phyloP scores from a whole-genome alignment of 305 asterid species.

The Salvia sclarea region DNA sequence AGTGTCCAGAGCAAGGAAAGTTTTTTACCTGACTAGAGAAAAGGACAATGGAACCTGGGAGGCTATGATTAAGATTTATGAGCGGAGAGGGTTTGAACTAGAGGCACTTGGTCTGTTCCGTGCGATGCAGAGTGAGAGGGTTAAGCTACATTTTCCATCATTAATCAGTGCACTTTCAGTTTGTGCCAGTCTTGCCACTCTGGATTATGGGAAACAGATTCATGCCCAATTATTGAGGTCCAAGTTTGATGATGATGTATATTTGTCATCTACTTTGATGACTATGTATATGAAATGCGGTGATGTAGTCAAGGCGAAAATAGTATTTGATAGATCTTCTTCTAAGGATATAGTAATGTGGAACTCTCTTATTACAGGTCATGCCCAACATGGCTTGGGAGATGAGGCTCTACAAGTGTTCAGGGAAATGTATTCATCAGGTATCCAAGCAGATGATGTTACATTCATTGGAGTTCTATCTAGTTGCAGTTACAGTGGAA shows the following conservation, averaged over 20 bases:
- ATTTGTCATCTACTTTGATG: constrained; percentile 52
- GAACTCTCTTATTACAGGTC: constrained; percentile 71
- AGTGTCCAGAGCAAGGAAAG: constrained; percentile 48
- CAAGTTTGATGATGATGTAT: constrained; percentile 49
- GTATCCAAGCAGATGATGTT: constrained; percentile 47
- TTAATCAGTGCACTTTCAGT: constrained; percentile 58
- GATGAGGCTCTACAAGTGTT: constrained; percentile 51
- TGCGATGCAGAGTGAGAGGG: constrained; percentile 52
- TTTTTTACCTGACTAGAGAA: constrained; percentile 56
- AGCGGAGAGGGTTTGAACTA: constrained; percentile 58
- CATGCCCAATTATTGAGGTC: constrained; percentile 58
- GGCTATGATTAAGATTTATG: constrained; percentile 61
- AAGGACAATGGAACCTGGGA: constrained; percentile 66
- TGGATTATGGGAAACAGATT: constrained; percentile 63
- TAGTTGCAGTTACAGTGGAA: constrained; percentile 75
- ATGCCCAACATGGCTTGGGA: constrained; percentile 65
- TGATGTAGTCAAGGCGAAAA: constrained; percentile 50
- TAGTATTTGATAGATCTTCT: constrained; percentile 49
- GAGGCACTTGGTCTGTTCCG: constrained; percentile 58
- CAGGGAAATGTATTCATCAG: constrained; percentile 43
- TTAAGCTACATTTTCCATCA: constrained; percentile 57
- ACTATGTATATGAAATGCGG: constrained; percentile 78
- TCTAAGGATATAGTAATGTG: constrained; percentile 62
- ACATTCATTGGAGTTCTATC: constrained; percentile 64
- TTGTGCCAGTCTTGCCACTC: constrained; percentile 65